Evolutionary conservation across 495 filamentous ascomycete species (phyloP), one percentile per base, ranked within the genome.

Genomic region (Ramalina intermedia): DNA sequence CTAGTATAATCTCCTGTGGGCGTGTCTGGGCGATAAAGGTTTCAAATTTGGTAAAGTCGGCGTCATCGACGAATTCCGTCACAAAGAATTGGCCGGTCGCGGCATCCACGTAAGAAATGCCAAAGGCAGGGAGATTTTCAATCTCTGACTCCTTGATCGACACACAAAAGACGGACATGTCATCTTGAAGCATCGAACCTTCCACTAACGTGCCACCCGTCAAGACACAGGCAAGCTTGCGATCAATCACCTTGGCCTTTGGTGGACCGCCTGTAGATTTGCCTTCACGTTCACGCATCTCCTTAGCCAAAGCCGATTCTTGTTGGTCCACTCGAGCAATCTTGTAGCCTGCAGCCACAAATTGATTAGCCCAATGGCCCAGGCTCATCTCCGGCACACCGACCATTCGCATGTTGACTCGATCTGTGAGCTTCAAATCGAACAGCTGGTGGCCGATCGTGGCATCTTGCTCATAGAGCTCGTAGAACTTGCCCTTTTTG

Each of bases 401-500:
- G 16, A 93, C 88, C 87, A 94, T 94, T 41, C 90, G 85, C 93
- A 99, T 99, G 64, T 99, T 99, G 55, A 99, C 89, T 52, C 91
- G 77, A 56, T 96, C 93, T 0, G 93, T 99, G 52, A 96, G 82
- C 67, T 99, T 99, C 29, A 99, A 71, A 62, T 99, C 91, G 60
- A 99, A 99, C 21, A 94, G 71, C 64, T 96, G 91, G 61, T 96
- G 87, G 12, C 93, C 93, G 48, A 99, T 86, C 0, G 90, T 96
- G 13, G 91, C 91, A 69, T 99, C 91, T 52, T 95, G 93, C 61
- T 99, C 93, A 61, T 96, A 99, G 1, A 99, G 73, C 61, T 99
- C 91, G 63, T 94, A 99, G 66, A 99, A 99, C 61, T 99, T 99
- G 51, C 91, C 91, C 68, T 99, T 99, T 66, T 95, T 96, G 74